Conservation (phyloP, 306 rosid genomes). For the Comarum palustre region DNA sequence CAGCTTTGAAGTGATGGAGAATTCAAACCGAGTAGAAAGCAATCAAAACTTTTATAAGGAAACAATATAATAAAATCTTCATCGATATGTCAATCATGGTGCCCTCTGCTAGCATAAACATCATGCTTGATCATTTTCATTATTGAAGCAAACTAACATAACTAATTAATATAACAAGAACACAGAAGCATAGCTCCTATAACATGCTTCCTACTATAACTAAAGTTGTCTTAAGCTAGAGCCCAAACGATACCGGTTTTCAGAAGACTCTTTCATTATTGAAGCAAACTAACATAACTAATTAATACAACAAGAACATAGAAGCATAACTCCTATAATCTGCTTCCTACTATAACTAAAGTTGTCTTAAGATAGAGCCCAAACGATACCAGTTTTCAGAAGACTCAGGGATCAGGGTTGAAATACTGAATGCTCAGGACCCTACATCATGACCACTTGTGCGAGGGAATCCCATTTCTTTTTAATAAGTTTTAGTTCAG, state of each 20-base stretch:
- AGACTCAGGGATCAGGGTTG: not conserved
- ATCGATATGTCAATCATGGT: conserved; percentile 18
- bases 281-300: too few species aligned
- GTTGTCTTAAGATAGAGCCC: not conserved
- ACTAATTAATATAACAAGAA: conserved; percentile 10
- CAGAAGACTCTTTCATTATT: not conserved
- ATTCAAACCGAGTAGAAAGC: not conserved
- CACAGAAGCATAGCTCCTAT: not conserved
- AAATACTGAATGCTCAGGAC: not conserved
- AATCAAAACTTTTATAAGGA: conserved; percentile 4
- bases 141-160: conserved; percentile 16
- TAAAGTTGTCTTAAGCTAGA: not conserved
- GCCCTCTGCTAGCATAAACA: conserved; percentile 6
- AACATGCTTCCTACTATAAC: not conserved
- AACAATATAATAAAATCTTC: not conserved
- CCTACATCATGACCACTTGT: not conserved
- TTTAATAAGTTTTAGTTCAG: conserved; percentile 6
- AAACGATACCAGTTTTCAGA: not conserved
- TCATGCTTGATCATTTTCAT: not conserved
- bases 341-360: not conserved
- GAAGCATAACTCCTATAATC: too few species aligned
- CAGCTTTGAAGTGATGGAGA: not conserved
- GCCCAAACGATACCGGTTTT: not conserved
- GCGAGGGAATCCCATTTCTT: conserved; percentile 8
- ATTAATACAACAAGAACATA: too few species aligned